Evolutionary conservation across 2,329 filamentous ascomycete genomes (phyloP).

Genomic region (Bimuria novae-zelandiae): DNA sequence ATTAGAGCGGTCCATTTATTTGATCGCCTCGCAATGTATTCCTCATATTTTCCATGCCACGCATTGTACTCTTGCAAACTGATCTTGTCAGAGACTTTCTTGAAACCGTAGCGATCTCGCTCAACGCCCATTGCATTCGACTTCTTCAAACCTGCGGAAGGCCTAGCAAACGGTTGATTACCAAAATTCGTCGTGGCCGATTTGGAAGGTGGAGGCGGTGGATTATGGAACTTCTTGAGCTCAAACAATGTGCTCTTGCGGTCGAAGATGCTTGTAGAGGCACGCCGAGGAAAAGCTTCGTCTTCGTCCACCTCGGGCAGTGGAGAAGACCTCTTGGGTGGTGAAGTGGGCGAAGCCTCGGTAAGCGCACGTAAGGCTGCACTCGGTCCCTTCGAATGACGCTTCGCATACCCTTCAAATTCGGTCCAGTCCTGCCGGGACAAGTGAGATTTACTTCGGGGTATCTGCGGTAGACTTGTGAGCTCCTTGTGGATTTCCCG

Average conservation of each 20-base stretch:
- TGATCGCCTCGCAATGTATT: conserved; percentile 73
- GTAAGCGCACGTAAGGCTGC: conserved; percentile 4
- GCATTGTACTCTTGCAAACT: conserved; percentile 76
- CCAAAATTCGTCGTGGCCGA: conserved; percentile 18
- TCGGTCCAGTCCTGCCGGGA: conserved; percentile 44
- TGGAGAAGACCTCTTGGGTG: conserved; percentile 29
- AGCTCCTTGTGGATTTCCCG: conserved; percentile 39
- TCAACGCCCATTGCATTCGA: conserved; percentile 34
- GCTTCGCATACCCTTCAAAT: conserved; percentile 39
- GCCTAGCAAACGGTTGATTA: conserved; percentile 7
- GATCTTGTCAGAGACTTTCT: conserved; percentile 82
- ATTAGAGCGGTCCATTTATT: conserved; percentile 83
- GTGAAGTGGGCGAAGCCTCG: conserved; percentile 22
- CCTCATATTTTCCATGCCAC: conserved; percentile 77
- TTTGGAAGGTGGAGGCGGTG: conserved; percentile 15
- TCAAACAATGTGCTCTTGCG: conserved; percentile 36
- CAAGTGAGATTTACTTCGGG: conserved; percentile 33
- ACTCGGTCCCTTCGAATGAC: conserved; percentile 30
- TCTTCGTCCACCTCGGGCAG: conserved; percentile 43
- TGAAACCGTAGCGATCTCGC: conserved; percentile 89
- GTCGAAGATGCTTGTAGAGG: conserved; percentile 43
- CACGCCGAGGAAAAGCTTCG: conserved; percentile 39
- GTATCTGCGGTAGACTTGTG: conserved; percentile 34
- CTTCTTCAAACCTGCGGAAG: conserved; percentile 22
- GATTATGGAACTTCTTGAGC: conserved; percentile 22